Percentiles rank a stretch among this genome's conserved stretches.
These are phyloP conservation scores for Magnolia sinica DNA, from an alignment of 164 flowering plant genomes.

Conservation along the genomic window DNA sequence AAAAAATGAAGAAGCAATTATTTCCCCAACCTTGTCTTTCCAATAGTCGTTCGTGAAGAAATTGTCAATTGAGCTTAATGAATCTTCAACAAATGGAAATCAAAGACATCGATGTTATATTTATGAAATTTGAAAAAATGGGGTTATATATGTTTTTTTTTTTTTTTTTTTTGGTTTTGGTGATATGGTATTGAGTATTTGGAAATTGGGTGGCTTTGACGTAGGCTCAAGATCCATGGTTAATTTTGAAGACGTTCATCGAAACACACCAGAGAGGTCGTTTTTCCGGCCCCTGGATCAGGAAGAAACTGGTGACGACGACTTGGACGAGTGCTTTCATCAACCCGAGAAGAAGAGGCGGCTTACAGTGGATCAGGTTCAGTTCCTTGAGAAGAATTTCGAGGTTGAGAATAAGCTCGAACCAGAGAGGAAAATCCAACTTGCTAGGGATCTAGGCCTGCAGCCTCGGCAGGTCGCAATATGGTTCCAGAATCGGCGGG, in stretches of 20 bases:
- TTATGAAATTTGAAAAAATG: background rate
- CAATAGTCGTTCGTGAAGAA: too few species aligned
- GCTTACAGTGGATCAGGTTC: conserved; percentile 54
- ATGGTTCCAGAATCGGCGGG: conserved; percentile 55
- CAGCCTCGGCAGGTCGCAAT: conserved; percentile 76
- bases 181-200: background rate
- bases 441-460: conserved; percentile 69
- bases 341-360: conserved; percentile 81
- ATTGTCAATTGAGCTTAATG: too few species aligned
- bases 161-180: background rate
- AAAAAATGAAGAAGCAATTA: too few species aligned
- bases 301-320: conserved; percentile 61
- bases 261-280: conserved; percentile 31
- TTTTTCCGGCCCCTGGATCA: conserved; percentile 46
- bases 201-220: conserved; percentile 7
- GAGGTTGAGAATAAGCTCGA: conserved; percentile 88
- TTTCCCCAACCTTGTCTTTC: too few species aligned
- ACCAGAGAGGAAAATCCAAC: conserved; percentile 71
- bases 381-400: conserved; percentile 65
- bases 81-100: too few species aligned
- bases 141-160: background rate
- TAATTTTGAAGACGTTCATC: conserved; percentile 41
- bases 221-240: conserved; percentile 67
- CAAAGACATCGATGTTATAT: background rate
- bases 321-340: conserved; percentile 51